A percentile compares a stretch with the other conserved stretches of the same genome.
Evolutionary conservation across 768 basidiomycete species (phyloP).

Genomic region (Arthromyces matolae): DNA sequence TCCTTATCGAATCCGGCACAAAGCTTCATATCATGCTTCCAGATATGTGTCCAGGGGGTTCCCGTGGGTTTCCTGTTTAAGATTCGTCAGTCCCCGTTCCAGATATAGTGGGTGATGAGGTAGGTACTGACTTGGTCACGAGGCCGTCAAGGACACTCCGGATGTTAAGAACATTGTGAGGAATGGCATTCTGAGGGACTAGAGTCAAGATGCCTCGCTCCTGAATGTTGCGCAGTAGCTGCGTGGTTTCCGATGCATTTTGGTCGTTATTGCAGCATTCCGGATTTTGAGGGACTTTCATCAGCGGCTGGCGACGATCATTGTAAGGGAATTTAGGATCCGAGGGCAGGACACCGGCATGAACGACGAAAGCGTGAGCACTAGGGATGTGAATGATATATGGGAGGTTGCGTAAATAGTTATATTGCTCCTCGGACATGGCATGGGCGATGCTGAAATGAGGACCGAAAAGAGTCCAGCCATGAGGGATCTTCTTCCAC

Average conservation of each 20-base stretch:
- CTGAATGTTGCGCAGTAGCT: constrained; percentile 53
- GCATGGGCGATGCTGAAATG: constrained; percentile 74
- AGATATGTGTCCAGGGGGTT: constrained; percentile 71
- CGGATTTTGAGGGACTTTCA: constrained; percentile 47
- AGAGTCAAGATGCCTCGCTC: constrained; percentile 64
- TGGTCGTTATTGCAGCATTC: constrained; percentile 4
- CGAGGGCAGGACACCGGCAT: constrained; percentile 77
- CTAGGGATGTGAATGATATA: constrained; percentile 70
- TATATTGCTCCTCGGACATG: constrained; percentile 58
- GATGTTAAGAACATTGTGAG: constrained; percentile 77
- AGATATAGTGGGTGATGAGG: too few relatives aligned
- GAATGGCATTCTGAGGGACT: constrained; percentile 72
- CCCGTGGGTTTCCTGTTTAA: constrained; percentile 40
- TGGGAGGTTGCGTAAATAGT: constrained; percentile 76
- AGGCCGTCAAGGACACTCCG: constrained; percentile 48
- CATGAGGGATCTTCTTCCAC: constrained; percentile 54
- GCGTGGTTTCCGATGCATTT: constrained; percentile 18
- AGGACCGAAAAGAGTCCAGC: constrained; percentile 70
- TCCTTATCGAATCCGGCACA: constrained; percentile 49
- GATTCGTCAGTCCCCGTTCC: too few relatives aligned
- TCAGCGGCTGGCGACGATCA: constrained; percentile 65
- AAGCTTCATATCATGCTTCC: constrained; percentile 60
- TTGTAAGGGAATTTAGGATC: constrained; percentile 54
- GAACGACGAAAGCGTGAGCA: constrained; percentile 74
- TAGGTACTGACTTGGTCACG: constrained; percentile 38